Evolutionary conservation across 2,329 filamentous ascomycete species (phyloP).

Genomic region (Didymella pinodella): DNA sequence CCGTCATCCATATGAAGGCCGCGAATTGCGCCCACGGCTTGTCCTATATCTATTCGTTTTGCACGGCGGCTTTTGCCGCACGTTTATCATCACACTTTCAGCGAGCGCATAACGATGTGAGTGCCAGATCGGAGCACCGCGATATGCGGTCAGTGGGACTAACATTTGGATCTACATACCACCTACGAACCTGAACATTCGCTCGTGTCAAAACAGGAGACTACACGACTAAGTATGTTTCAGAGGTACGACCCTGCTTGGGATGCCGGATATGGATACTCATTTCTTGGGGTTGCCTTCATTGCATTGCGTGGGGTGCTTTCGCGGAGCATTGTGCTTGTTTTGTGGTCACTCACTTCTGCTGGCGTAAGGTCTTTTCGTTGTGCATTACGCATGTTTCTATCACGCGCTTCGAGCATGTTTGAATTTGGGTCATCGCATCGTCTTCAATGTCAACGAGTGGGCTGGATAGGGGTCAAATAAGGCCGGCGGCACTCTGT

Average conservation of each 20-base stretch:
- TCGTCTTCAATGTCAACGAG: slow-evolving; percentile 23
- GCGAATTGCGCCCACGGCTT: slow-evolving; percentile 34
- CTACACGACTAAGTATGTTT: slow-evolving; percentile 9
- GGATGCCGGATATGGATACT: slow-evolving; percentile 16
- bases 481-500: slow-evolving; percentile 22
- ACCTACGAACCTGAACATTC: slow-evolving; percentile 18
- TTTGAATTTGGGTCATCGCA: slow-evolving; percentile 19
- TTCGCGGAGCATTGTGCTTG: slow-evolving; percentile 40
- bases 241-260: slow-evolving; percentile 5
- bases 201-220: slow-evolving; percentile 4
- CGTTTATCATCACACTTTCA: slow-evolving; percentile 18
- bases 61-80: slow-evolving; percentile 20
- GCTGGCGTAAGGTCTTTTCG: slow-evolving; percentile 19
- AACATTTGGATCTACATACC: slow-evolving; percentile 20
- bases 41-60: slow-evolving; percentile 26
- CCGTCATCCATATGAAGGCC: slow-evolving; percentile 40
- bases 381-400: slow-evolving; percentile 21
- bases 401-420: slow-evolving; percentile 19
- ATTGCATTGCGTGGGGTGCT: slow-evolving; percentile 44
- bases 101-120: slow-evolving; percentile 7
- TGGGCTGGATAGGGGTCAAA: slow-evolving; percentile 17
- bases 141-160: slow-evolving; percentile 2
- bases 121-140: slow-evolving; percentile 7
- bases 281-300: slow-evolving; percentile 26
- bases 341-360: slow-evolving; percentile 18